A percentile compares a stretch with the other conserved stretches of the same genome.
phyloP scores from a whole-genome alignment of 2,329 filamentous ascomycete genomes.

The Ramichloridium luteum region DNA sequence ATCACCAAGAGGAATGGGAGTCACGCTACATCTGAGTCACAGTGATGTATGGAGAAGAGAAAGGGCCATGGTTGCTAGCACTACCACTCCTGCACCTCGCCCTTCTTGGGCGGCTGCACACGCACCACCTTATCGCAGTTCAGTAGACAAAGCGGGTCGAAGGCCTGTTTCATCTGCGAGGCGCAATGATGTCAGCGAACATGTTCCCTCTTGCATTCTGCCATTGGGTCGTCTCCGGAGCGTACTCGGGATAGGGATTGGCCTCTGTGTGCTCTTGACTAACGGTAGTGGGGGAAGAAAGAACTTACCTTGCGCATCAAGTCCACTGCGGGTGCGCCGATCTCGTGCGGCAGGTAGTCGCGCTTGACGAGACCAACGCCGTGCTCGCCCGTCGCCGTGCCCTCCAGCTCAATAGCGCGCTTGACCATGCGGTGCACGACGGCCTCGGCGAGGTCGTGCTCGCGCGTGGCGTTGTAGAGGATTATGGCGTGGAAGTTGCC shows the following conservation, averaged over 20 bases:
- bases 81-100: constrained; percentile 34
- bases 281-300: too few relatives aligned
- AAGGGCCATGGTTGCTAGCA: too few relatives aligned
- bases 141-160: constrained; percentile 58
- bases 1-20: too few relatives aligned
- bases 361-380: constrained; percentile 75
- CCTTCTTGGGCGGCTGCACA: constrained; percentile 36
- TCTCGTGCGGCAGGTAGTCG: constrained; percentile 68
- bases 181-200: too few relatives aligned
- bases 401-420: constrained; percentile 65
- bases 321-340: constrained; percentile 63
- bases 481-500: constrained; percentile 62
- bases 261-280: too few relatives aligned
- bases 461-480: constrained; percentile 49
- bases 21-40: too few relatives aligned
- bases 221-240: too few relatives aligned
- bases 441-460: constrained; percentile 54
- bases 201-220: too few relatives aligned
- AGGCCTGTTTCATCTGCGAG: constrained; percentile 61
- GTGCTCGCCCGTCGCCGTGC: constrained; percentile 76
- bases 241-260: too few relatives aligned
- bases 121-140: constrained; percentile 56
- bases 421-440: constrained; percentile 78
- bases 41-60: too few relatives aligned
- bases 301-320: constrained; percentile 64